Percentiles rank a stretch among this genome's conserved stretches.
Evolutionary conservation across 768 basidiomycete genomes (phyloP).

Genomic region (Lentinula lateritia): DNA sequence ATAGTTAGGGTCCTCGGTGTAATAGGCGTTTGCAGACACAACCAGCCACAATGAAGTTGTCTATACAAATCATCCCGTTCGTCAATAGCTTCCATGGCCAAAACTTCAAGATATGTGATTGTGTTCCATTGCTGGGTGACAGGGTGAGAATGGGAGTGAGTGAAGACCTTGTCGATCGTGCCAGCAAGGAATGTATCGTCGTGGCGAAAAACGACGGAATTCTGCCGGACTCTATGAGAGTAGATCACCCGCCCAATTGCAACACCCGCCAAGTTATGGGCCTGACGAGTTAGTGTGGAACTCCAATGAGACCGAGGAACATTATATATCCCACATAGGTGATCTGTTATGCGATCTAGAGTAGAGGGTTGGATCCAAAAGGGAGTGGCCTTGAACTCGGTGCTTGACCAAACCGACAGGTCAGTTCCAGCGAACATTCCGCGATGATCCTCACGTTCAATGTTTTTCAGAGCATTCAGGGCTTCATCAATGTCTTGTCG

Average conservation of each 20-base stretch:
- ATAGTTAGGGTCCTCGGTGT: no score
- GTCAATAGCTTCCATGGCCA: background rate
- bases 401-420: background rate
- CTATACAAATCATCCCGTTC: background rate
- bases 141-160: background rate
- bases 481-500: background rate
- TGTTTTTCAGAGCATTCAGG: background rate
- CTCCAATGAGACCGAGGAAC: background rate
- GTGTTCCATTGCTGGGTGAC: background rate
- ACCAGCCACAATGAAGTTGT: background rate
- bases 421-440: background rate
- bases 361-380: no score
- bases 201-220: background rate
- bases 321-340: background rate
- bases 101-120: background rate
- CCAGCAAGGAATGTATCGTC: background rate
- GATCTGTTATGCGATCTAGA: background rate
- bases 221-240: no score
- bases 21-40: background rate
- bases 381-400: no score
- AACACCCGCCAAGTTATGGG: background rate
- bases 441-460: background rate
- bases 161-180: background rate
- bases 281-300: background rate
- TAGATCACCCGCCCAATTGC: no score